Percentiles rank a stretch among this genome's conserved stretches.
phyloP scores from a whole-genome alignment of 1,139 yeast genomes.

The Blastobotrys serpentis region DNA sequence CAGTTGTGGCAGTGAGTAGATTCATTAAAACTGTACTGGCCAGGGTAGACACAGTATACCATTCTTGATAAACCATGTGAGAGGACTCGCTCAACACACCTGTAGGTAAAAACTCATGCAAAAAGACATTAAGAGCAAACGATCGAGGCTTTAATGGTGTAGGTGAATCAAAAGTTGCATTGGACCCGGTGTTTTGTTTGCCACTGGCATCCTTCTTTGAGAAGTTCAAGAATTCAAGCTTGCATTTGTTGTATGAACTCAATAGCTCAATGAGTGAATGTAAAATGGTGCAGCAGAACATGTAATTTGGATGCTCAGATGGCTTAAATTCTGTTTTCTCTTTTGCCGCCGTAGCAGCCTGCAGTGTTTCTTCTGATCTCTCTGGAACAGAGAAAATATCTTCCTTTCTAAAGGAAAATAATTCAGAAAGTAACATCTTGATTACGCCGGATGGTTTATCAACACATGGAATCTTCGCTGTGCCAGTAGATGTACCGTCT shows the following conservation, averaged over 20 bases:
- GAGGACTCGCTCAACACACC: conserved; percentile 40
- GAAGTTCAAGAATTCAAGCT: conserved; percentile 76
- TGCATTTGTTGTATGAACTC: conserved; percentile 76
- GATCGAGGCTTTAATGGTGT: conserved; percentile 57
- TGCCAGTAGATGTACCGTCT: conserved; percentile 4
- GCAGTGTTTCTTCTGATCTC: conserved; percentile 26
- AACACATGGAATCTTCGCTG: conserved; percentile 21
- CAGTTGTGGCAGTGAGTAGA: conserved; percentile 61
- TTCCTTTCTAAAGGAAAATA: conserved; percentile 48
- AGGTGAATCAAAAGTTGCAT: neutral
- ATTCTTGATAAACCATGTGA: conserved; percentile 26
- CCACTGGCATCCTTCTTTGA: conserved; percentile 51
- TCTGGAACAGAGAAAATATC: conserved; percentile 33
- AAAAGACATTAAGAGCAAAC: conserved; percentile 71
- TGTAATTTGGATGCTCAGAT: conserved; percentile 49
- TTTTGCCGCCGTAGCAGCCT: conserved; percentile 22
- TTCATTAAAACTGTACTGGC: conserved; percentile 44
- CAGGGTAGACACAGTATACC: conserved; percentile 48
- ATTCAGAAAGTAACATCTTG: conserved; percentile 58
- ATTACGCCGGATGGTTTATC: conserved; percentile 57
- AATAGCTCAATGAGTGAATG: conserved; percentile 69
- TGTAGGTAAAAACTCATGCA: conserved; percentile 72
- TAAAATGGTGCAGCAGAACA: conserved; percentile 66
- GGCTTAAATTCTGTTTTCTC: conserved; percentile 28
- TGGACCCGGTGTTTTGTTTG: conserved; percentile 8